Evolutionary conservation across 228 moss, liverwort and hornwort species (phyloP).

Genomic region (Sphagnum fallax): DNA sequence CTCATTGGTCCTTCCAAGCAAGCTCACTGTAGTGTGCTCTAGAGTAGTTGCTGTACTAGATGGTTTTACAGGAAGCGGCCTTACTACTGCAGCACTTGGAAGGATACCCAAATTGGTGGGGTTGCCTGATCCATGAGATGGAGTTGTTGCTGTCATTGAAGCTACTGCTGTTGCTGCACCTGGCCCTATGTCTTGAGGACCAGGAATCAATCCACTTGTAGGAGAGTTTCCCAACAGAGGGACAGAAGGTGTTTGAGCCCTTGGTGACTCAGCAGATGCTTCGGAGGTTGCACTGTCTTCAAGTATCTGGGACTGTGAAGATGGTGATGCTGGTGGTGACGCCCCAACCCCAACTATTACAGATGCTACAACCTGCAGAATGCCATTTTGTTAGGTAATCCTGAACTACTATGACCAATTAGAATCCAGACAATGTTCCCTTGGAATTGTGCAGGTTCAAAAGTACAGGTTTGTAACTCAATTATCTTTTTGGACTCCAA

Average conservation of each 20-base stretch:
- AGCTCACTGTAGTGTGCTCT: slow-evolving; percentile 25
- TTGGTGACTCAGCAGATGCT: slow-evolving; percentile 52
- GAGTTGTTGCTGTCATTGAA: slow-evolving; percentile 37
- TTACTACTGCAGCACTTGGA: slow-evolving; percentile 17
- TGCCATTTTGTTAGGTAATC: not conserved
- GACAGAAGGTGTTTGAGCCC: slow-evolving; percentile 32
- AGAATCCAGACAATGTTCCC: too few species aligned
- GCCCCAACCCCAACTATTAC: slow-evolving; percentile 27
- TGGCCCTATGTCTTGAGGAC: slow-evolving; percentile 44
- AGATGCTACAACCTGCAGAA: slow-evolving; percentile 18
- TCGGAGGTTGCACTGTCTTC: slow-evolving; percentile 44
- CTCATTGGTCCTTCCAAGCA: slow-evolving; percentile 63
- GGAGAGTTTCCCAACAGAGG: slow-evolving; percentile 43
- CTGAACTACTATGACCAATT: too few species aligned
- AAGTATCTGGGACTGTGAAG: slow-evolving; percentile 38
- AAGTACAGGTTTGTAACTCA: too few species aligned
- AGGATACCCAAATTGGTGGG: slow-evolving; percentile 11
- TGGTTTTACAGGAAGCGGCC: slow-evolving; percentile 47
- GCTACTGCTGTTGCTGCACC: slow-evolving; percentile 44
- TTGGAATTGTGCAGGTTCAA: too few species aligned
- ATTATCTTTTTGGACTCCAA: too few species aligned
- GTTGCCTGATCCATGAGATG: slow-evolving; percentile 31
- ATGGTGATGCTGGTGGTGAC: slow-evolving; percentile 54
- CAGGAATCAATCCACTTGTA: slow-evolving; percentile 29
- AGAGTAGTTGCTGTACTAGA: slow-evolving; percentile 31